Percentiles rank a stretch among this genome's conserved stretches.
phyloP scores from a whole-genome alignment of 164 flowering plant species.

The Amborella trichopoda region DNA sequence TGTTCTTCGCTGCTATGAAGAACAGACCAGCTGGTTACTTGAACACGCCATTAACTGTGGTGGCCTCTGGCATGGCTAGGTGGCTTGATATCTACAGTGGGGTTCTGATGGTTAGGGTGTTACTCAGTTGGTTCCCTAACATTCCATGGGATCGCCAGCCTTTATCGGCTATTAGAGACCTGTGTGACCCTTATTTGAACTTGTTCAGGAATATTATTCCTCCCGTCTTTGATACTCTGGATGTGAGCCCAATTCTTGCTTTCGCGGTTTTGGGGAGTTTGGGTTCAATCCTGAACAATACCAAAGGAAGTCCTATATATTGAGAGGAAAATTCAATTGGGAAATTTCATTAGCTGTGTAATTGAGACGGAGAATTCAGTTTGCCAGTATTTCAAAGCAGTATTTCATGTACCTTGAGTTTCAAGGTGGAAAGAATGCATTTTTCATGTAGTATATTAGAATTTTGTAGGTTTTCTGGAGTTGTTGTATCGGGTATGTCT shows the following conservation, averaged over 20 bases:
- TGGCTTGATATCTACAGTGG: slow-evolving; percentile 92
- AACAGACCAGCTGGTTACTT: slow-evolving; percentile 29
- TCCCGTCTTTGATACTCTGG: slow-evolving; percentile 64
- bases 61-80: slow-evolving; percentile 75
- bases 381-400: too few species aligned
- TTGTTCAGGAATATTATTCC: slow-evolving; percentile 81
- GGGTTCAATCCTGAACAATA: slow-evolving; percentile 38
- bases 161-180: slow-evolving; percentile 71
- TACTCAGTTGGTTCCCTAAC: slow-evolving; percentile 99
- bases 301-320: too few species aligned
- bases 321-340: too few species aligned
- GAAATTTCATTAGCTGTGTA: too few species aligned
- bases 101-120: slow-evolving; percentile 82
- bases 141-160: slow-evolving; percentile 96
- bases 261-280: slow-evolving; percentile 69
- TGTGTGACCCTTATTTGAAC: slow-evolving; percentile 87
- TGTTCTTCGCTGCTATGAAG: slow-evolving; percentile 52
- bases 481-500: too few species aligned
- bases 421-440: too few species aligned
- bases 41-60: slow-evolving; percentile 72
- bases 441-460: too few species aligned
- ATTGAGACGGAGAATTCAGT: too few species aligned
- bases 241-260: slow-evolving; percentile 81
- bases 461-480: too few species aligned
- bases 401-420: too few species aligned